phyloP scores from a whole-genome alignment of 208 protist genomes.

The Leishmania tropica region DNA sequence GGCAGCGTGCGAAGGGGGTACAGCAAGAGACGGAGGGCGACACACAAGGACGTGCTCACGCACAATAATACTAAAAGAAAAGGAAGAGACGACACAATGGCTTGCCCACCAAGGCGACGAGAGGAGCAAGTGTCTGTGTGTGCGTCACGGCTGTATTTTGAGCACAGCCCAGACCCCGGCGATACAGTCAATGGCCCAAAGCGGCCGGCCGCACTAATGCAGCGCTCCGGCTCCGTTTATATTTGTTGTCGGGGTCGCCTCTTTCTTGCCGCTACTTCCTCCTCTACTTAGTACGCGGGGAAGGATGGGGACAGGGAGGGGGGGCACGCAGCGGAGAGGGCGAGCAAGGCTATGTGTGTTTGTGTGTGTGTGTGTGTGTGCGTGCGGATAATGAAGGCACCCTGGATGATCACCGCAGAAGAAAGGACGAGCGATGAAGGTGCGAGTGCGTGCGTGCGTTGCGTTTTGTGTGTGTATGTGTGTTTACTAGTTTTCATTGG shows the following conservation, averaged over 20 bases:
- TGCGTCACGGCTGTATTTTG: not conserved
- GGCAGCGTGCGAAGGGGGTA: not conserved
- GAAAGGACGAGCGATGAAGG: not conserved
- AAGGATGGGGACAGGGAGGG: not conserved
- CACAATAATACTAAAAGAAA: not conserved
- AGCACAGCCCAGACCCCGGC: not conserved
- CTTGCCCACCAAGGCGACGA: not conserved
- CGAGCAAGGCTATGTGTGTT: not conserved
- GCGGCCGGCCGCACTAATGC: not conserved
- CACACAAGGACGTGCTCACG: not conserved
- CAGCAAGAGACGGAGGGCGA: not conserved
- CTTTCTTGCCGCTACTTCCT: not conserved
- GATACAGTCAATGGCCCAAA: not conserved
- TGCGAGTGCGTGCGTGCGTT: too few species aligned
- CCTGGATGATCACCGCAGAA: not conserved
- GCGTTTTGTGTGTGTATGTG: not conserved
- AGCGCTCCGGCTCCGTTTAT: not conserved
- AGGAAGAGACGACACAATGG: not conserved
- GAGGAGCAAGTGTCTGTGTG: not conserved
- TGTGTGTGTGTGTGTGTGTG: too few species aligned
- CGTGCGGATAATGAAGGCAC: not conserved
- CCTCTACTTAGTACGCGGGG: not conserved
- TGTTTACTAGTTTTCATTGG: not conserved
- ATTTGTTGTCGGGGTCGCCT: not conserved
- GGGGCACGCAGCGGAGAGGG: not conserved